Base-by-base conservation (phyloP, 345 rosid genomes). In the Passiflora organensis region DNA sequence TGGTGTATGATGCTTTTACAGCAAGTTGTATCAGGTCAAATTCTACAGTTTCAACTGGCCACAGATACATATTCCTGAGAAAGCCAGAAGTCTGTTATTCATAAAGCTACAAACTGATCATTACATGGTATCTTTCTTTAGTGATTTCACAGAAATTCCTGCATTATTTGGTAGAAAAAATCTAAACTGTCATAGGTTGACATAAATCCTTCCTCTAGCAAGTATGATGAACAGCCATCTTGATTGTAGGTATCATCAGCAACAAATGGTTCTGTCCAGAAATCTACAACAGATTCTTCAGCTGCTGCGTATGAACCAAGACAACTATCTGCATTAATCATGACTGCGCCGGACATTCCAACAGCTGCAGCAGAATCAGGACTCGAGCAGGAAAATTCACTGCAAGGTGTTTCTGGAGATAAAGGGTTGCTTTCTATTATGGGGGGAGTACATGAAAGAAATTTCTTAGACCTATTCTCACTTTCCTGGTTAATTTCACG, bases 351-450 rank as follows among this genome's bases (percentile, higher is more conserved):
- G 6, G 32, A 23, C 54, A 50, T 19, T 22, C 2, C 51, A 13
- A n/a, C 15, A 20, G 1, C 12, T 10, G 51, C 14, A 17, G 46
- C 37, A 50, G 50, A 43, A 45, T n/a, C 43, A 15, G 32, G 13
- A 4, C 19, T 38, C 36, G 10, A 10, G 20, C 6, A 10, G 12
- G 43, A 12, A 17, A 50, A 14, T n/a, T 18, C 34, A 17, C 21
- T 51, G 43, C 15, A 49, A 6, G 52, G 57, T 25, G 50, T 28
- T 43, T 39, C 37, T 13, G 70, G 70, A 19, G 73, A 60, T 19
- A 55, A 42, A 4, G 25, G 53, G 14, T 34, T 53, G 44, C 59
- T 75, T 58, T 71, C 73, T 39, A 50, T 17, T n/a, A 60, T 57
- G 14, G 47, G 6, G 2, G 52, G 43, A 28, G 10, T 11, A 10